Evolutionary conservation across 1,284 basidiomycete species (phyloP), one percentile per base, ranked within the genome.

Genomic region (Ceratobasidium sp.): DNA sequence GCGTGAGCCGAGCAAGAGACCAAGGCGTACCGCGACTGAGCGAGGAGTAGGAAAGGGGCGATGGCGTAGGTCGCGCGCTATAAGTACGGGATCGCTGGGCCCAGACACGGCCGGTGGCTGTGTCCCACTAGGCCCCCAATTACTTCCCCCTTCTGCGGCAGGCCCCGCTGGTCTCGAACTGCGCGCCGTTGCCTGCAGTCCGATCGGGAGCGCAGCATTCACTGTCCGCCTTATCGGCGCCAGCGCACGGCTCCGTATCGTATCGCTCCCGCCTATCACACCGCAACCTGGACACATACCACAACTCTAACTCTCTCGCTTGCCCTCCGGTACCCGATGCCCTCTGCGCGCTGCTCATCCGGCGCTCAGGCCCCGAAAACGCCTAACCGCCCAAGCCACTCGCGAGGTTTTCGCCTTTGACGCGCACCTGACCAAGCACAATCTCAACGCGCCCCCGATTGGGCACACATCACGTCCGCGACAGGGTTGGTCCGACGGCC

Each of bases 191-290:
- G 27, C 37, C 46, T 29, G 61, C 2, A 34, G 41, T 3, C 41
- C 29, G 61, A 46, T 49, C 62, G 62, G 46, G 37, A 7, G 51
- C 22, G 53, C 53, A 31, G 13, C 24, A 27, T 56, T 68, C 63
- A 65, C 51, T 65, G 63, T 65, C 63, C 51, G 65, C 61, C 58
- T 64, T 64, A 64, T 64, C 62, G 24, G n/a, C 34, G 66, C 53
- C n/a, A n/a, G n/a, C 53, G 37, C 27, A 14, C 41, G 6, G 66
- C 14, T 53, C 58, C 66, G 65, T 51, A 48, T 58, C 51, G 39
- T 69, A 69, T 69, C 66, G 43, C 53, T 22, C 53, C 46, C 53
- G 31, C 64, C 49, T 31, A 22, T 68, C 54, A 37, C 31, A 37
- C 6, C 29, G 19, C 34, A n/a, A 31, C 64, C 37, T 66, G 48